Evolutionary conservation across 108 stramenopile species (phyloP), one percentile per base, ranked within the genome.

Genomic region (Conticribra guillardii): DNA sequence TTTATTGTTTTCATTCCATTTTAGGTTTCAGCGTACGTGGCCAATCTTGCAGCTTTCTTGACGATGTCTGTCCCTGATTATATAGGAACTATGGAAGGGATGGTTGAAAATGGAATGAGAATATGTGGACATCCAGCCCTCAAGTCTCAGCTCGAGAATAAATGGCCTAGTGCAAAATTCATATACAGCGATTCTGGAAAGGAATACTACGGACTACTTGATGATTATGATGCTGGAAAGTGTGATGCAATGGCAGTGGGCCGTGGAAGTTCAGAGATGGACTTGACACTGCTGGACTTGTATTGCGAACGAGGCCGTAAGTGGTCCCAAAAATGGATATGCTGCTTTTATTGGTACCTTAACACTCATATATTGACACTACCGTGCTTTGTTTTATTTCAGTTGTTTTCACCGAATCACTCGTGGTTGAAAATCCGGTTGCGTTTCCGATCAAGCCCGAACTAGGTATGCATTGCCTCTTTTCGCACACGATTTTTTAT

Each of bases 81-180:
- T 24, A 53, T 31, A 17, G 23, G 14, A 1, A 53, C 51, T 2
- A 53, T 66, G 30, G 30, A 66, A 26, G 15, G 33, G 24, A 51
- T 30, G 2, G 16, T 52, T 53, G 52, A 22, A 17, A 2, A 4
- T 3, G 49, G 49, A 3, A 3, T 66, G 49, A 18, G 21, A 18
- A 66, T 66, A 34, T 66, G 65, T 23, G 52, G 33, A 19, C 65
- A 66, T 66, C 52, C 65, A 2, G 65, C 51, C n/a, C 24, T 66
- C 21, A 31, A 33, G 24, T 49, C n/a, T 17, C 50, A 66, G 14
- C 28, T 66, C 32, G 2, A 18, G 19, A 4, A 14, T 0, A 27
- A 21, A 30, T 53, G 51, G 51, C 52, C 65, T 21, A 14, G 22
- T 7, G 65, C 32, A 17, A 52, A 66, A 3, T 66, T 29, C 22